Evolutionary conservation across 1,284 basidiomycete species (phyloP), one percentile per base, ranked within the genome.

Genomic region (Heimioporus retisporus): DNA sequence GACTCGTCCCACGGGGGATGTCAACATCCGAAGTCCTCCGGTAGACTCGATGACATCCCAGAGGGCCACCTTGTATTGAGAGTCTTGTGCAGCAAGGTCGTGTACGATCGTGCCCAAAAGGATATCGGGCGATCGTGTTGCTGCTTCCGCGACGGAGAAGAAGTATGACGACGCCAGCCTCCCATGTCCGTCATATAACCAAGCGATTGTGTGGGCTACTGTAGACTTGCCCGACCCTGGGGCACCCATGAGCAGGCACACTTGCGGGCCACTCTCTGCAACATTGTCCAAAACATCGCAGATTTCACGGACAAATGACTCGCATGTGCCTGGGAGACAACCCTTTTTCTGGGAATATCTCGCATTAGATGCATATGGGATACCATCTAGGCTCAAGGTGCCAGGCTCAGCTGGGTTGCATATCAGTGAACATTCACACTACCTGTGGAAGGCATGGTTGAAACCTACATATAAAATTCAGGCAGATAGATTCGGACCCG

Each of bases 121-220:
- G 15, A 53, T 54, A 14, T n/a, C 15, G 4, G 51, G 62, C 15
- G 59, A 59, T 13, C 56, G 56, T 6, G 25, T 53, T 4, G 50
- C 56, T 11, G 46, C 15, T 18, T 63, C 62, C 13, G 4, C 42
- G 13, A 40, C 19, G n/a, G 59, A 59, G 25, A n/a, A 63, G 21
- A 42, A 28, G 28, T 28, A 63, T 10, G 62, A 53, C 13, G 50
- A 53, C 14, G 19, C 50, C 14, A 53, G 14, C 14, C 50, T 53
- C 23, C 7, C n/a, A 18, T 61, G 44, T 11, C 14, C 54, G 23
- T 63, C 62, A 16, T 54, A 59, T 31, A 56, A 21, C 25, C 28
- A 56, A 46, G 62, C 62, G 25, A 63, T 40, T 6, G 56, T 23
- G 23, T 65, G 63, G 4, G 63, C 63, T 2, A 65, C 54, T 5